Evolutionary conservation across 129 eudicot species (phyloP), one percentile per base, ranked within the genome.

Genomic region (Erigeron canadensis): DNA sequence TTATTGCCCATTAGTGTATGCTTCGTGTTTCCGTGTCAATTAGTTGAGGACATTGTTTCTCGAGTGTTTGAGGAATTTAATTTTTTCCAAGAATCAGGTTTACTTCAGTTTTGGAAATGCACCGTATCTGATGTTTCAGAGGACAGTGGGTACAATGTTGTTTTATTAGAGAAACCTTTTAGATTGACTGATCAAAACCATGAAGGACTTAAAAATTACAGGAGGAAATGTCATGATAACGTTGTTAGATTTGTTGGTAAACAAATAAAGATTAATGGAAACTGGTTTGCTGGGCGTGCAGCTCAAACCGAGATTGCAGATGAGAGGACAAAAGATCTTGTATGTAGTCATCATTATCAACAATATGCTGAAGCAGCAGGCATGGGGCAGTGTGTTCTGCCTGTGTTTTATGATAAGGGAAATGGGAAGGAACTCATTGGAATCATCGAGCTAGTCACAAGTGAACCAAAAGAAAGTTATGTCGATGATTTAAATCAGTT

Each of bases 251-350:
- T 45, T 45, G 57, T 66, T 44, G 70, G 70, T 19, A 0, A 10
- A 18, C 10, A 43, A 6, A 45, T 19, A 19, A 22, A 23, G 1
- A 56, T 42, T n/a, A n/a, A n/a, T 13, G 39, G 37, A 8, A 42
- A 64, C 28, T 64, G 69, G 69, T 37, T 64, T 16, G 53, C 69
- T 8, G 69, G 69, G 4, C 69, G 69, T 8, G 69, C 69, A 18
- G 53, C 54, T 43, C 69, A 64, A 64, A 64, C 69, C 18, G 8
- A 37, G 39, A 11, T 64, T 42, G 69, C 69, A 42, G 69, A 64
- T 43, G 34, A 64, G 15, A 18, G 40, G 51, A 42, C 69, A 10
- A 64, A 15, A 43, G 37, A 38, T 64, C 37, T 4, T 18, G 39
- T 42, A 16, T 10, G 8, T 64, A 21, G 23, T 65, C 70, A 21